Base-by-base conservation (phyloP, 371 early-diverging fungal genomes). In the Apophysomyces variabilis region DNA sequence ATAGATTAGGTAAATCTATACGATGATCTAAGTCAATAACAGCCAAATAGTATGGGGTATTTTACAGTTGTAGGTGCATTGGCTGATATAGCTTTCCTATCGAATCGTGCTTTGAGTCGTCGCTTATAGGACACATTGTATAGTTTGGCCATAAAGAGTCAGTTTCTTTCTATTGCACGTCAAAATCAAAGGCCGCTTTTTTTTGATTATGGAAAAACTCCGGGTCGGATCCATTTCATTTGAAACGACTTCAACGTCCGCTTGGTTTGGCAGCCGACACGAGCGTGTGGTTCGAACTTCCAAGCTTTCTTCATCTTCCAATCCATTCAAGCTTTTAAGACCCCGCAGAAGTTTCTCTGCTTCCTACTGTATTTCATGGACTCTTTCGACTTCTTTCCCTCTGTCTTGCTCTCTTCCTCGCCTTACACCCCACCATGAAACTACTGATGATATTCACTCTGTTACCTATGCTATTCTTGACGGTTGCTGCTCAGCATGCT, bases 1-100 rank as follows among this genome's bases (percentile, higher is more conserved):
- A 45, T 71, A 71, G 39, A 66, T 64, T 37, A 71, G 37, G 26
- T 64, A 71, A 18, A 71, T 67, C 71, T 71, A 37, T 8, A 50
- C 11, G n/a, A 18, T 26, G 21, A 6, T 0, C 21, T n/a, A 21
- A 50, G n/a, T 21, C 4, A 5, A 18, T 50, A 4, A 7, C 7
- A 4, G 7, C 7, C 7, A 7, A 21, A 5, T 3, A 1, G 21
- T 50, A 7, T 16, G 3, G 9, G 9, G 16, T 21, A 9, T 50
- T 1, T 6, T 50, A 50, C 54, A 16, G 21, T 9, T 8, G 21
- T 9, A 7, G 16, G 18, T 21, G 54, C 16, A 18, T 50, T 50
- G 21, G 21, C 21, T 26, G 54, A 3, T 21, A 50, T 50, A 9
- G 32, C 3, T 26, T 50, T 50, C 11, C 54, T 16, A 50, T 50